These are phyloP conservation scores for Ogataea paradorogensis DNA, from an alignment of 805 yeast genomes.

Conservation along the genomic window DNA sequence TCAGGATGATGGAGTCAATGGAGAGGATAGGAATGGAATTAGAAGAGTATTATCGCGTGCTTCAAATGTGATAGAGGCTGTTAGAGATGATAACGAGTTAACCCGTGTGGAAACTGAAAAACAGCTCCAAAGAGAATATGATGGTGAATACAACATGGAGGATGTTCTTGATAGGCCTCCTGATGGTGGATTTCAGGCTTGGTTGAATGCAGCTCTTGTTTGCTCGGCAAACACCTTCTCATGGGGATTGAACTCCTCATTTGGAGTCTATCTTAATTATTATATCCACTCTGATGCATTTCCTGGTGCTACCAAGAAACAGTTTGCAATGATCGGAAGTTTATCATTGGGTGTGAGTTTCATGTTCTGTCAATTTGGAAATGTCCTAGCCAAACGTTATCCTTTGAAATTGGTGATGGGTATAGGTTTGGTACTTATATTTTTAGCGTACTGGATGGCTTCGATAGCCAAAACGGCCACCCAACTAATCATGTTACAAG, in stretches of 20 bases:
- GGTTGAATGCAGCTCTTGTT: conserved; percentile 44
- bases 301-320: conserved; percentile 48
- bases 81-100: conserved; percentile 30
- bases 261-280: conserved; percentile 52
- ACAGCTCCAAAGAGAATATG: conserved; percentile 17
- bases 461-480: conserved; percentile 40
- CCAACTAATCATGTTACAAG: conserved; percentile 50
- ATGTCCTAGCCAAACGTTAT: conserved; percentile 44
- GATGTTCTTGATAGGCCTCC: conserved; percentile 36
- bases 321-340: conserved; percentile 58
- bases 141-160: conserved; percentile 32
- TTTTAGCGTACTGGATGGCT: conserved; percentile 43
- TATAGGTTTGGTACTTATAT: conserved; percentile 39
- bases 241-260: conserved; percentile 56
- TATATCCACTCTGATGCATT: conserved; percentile 42
- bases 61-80: conserved; percentile 26
- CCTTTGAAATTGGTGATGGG: conserved; percentile 48
- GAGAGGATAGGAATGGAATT: background rate
- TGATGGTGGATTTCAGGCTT: conserved; percentile 46
- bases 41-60: conserved; percentile 20
- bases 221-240: conserved; percentile 36
- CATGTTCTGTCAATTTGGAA: conserved; percentile 55
- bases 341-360: conserved; percentile 54
- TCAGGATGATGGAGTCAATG: background rate
- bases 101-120: conserved; percentile 18